A percentile compares a stretch with the other conserved stretches of the same genome.
These are phyloP conservation scores for Vigna mungo DNA, from an alignment of 306 rosid species.

Conservation along the genomic window DNA sequence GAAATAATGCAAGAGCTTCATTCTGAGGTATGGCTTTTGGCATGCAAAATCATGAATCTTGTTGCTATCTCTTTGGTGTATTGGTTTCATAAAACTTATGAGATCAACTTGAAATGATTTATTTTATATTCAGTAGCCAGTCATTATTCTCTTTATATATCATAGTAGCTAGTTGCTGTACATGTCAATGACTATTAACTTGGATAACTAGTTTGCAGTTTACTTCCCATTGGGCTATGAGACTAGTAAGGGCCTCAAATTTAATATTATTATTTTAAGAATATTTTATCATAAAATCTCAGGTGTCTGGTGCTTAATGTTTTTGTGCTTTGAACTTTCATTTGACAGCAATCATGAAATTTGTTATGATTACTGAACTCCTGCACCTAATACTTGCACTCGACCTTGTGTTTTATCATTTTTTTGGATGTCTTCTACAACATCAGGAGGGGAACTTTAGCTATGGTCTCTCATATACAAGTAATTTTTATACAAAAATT, in stretches of 20 bases:
- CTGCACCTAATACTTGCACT: slow-evolving; percentile 2
- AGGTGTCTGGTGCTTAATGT: background rate
- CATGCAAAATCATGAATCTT: slow-evolving; percentile 15
- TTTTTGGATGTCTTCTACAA: background rate
- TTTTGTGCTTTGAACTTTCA: background rate
- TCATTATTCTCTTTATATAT: background rate
- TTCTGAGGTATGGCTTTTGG: slow-evolving; percentile 71
- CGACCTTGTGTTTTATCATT: background rate
- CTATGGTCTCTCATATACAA: background rate
- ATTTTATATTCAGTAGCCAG: slow-evolving; percentile 12
- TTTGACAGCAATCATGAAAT: slow-evolving; percentile 10
- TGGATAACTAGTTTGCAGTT: slow-evolving; percentile 3
- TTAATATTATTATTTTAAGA: background rate
- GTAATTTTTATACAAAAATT: slow-evolving; percentile 7
- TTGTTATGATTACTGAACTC: slow-evolving; percentile 20
- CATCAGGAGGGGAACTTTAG: background rate
- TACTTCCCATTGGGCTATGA: background rate
- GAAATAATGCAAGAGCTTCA: slow-evolving; percentile 98
- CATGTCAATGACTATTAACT: slow-evolving; percentile 27
- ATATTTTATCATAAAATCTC: background rate
- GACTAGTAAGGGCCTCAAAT: slow-evolving; percentile 10
- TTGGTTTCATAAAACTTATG: slow-evolving; percentile 27
- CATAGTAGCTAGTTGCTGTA: background rate
- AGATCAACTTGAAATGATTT: slow-evolving; percentile 7
- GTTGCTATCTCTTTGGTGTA: slow-evolving; percentile 1